phyloP scores from a whole-genome alignment of 2,329 filamentous ascomycete genomes.

The Penicillium sp. region DNA sequence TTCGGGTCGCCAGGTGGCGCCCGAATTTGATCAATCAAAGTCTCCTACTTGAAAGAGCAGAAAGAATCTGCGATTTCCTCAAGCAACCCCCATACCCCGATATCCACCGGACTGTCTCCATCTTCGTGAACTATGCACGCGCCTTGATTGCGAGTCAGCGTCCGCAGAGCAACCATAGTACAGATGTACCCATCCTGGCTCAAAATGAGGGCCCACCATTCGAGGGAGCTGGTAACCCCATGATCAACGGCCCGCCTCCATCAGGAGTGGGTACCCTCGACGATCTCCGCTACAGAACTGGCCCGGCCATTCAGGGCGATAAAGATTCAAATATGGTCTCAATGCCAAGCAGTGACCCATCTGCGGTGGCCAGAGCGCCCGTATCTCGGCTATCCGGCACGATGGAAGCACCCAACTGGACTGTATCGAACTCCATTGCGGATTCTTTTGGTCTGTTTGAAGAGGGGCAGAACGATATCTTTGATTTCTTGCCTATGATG shows the following conservation, averaged over 20 bases:
- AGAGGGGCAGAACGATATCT: conserved; percentile 36
- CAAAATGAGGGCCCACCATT: conserved; percentile 14
- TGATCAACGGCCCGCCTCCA: conserved; percentile 16
- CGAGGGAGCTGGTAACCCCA: conserved; percentile 15
- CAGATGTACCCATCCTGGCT: conserved; percentile 14
- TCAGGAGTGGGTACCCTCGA: conserved; percentile 13
- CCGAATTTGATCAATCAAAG: conserved; percentile 31
- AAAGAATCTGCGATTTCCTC: conserved; percentile 33
- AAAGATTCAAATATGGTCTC: conserved; percentile 17
- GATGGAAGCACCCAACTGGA: conserved; percentile 36
- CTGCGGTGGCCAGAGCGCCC: conserved; percentile 19
- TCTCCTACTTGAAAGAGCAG: conserved; percentile 29
- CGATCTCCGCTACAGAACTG: conserved; percentile 20
- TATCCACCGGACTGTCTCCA: conserved; percentile 37
- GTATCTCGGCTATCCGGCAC: conserved; percentile 25
- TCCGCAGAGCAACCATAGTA: conserved; percentile 12
- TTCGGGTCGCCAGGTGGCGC: conserved; percentile 34
- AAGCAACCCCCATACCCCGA: conserved; percentile 38
- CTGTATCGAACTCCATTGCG: conserved; percentile 34
- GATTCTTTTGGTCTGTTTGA: conserved; percentile 37
- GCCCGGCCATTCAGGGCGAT: conserved; percentile 14
- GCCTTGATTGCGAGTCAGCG: conserved; percentile 30
- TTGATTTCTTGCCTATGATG: conserved; percentile 37
- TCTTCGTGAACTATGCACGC: conserved; percentile 36
- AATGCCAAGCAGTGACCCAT: conserved; percentile 18